Base-by-base conservation (phyloP, 257 asterid genomes). In the Eucommia ulmoides region DNA sequence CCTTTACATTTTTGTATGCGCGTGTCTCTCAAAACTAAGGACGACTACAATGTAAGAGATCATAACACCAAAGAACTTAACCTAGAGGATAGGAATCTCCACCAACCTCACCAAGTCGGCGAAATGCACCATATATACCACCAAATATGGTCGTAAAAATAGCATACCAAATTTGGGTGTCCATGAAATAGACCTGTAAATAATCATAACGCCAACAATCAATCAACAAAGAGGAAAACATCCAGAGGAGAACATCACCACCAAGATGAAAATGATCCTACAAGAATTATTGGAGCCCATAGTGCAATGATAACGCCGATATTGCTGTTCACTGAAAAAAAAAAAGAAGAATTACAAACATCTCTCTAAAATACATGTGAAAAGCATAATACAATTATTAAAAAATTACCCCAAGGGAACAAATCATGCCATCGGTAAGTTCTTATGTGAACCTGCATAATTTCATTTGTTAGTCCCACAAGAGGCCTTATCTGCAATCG, bases 161-260 rank as follows among this genome's bases (percentile, higher is more conserved):
- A 51, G 97, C 97, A 72, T 89, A 89, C 97, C 97, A 89, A 54
- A 89, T 89, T 66, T 89, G 97, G 51, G 83, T 80, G 69, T 89
- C 97, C 96, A 89, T 85, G 71, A 89, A 89, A 67, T 89, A 89
- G 52, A 89, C 98, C 98, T 89, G 80, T 48, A 65, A 55, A 60
- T 22, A 52, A 55, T 54, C 66, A 59, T 65, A 20, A 24, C 53
- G n/a, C 33, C 22, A 41, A 58, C 35, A 49, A 47, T 19, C 23
- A 56, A 41, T 59, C 63, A 25, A 41, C 49, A 54, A 8, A 33
- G 47, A 74, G 52, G 19, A 24, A 33, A 54, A 53, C 53, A 24
- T n/a, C n/a, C n/a, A 61, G n/a, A 25, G 23, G 48, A 45, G 48
- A 49, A n/a, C 53, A 52, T 38, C 45, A n/a, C n/a, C n/a, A 54